Evolutionary conservation across 257 asterid species (phyloP), one percentile per base, ranked within the genome.

Genomic region (Ligustrum vulgare): DNA sequence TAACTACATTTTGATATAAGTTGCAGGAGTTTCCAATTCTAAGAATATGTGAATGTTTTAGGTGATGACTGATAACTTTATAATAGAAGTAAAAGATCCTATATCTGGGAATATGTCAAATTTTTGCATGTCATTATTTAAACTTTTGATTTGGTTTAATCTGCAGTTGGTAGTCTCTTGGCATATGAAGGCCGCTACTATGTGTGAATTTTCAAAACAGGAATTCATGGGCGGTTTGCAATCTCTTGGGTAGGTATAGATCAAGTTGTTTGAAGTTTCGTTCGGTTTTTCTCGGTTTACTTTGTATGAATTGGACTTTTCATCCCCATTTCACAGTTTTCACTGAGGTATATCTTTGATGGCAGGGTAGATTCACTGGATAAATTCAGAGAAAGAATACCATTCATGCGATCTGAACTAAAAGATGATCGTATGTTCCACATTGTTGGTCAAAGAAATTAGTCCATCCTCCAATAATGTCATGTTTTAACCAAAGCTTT

Each of bases 161-260:
- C 28, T 79, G 72, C 35, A 88, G 92, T 80, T 86, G 83, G 88
- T 84, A 73, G 72, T 86, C 69, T 86, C 90, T 34, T 86, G 90
- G 90, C 98, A 93, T 82, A 93, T 93, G 97, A 91, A 90, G 84
- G 98, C 98, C 79, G 97, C 97, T 54, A 93, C 98, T 23, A 93
- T 93, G 98, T 93, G 98, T 82, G 98, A 93, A 87, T 93, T 91
- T 83, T 89, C 98, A 28, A 94, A 94, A 86, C 97, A 89, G 81
- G 98, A 94, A 34, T 60, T 94, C 74, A 81, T 92, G 77, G 83
- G 94, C 67, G 98, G 98, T 79, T 83, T 94, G 65, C 97, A 93
- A 86, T 83, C 98, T 25, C 93, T 95, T 67, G 99, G 99, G 99
- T 95, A 77, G 76, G 93, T 82, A 69, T 79, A 71, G 45, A 39